Evolutionary conservation across 805 yeast genomes (phyloP).

Genomic region (Torulaspora franciscae): DNA sequence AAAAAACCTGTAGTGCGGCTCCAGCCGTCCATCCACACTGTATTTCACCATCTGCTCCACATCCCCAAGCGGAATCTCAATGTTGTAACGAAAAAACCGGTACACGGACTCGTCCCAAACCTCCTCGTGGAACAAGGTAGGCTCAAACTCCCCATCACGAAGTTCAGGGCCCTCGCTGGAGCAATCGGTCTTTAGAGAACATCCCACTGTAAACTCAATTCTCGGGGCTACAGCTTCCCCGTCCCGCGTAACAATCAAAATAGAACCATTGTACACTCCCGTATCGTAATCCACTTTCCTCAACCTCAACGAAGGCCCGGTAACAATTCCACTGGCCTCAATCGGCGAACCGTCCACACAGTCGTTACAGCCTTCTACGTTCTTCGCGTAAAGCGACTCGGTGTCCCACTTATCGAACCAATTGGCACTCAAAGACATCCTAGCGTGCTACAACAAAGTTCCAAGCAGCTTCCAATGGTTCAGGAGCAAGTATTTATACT

Average conservation of each 20-base stretch:
- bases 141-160: constrained; percentile 44
- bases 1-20: constrained; percentile 55
- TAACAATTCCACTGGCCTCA: constrained; percentile 32
- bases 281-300: constrained; percentile 54
- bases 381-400: constrained; percentile 17
- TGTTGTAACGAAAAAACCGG: constrained; percentile 61
- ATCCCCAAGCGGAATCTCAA: constrained; percentile 45
- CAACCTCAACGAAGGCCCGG: constrained; percentile 77
- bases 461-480: background rate
- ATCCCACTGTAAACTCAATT: constrained; percentile 14
- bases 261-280: constrained; percentile 58
- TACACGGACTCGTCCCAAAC: constrained; percentile 33
- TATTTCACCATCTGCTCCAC: constrained; percentile 64
- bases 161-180: background rate
- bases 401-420: constrained; percentile 32
- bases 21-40: constrained; percentile 44
- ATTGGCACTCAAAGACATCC: constrained; percentile 1
- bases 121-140: constrained; percentile 42
- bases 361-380: constrained; percentile 22
- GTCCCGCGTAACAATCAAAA: constrained; percentile 56
- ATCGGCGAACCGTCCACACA: constrained; percentile 25
- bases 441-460: background rate
- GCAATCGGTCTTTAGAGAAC: constrained; percentile 3
- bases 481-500: background rate
- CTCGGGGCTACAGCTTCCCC: constrained; percentile 30